Base-by-base conservation (phyloP, 1,284 basidiomycete genomes). In the Agaricales sp. region DNA sequence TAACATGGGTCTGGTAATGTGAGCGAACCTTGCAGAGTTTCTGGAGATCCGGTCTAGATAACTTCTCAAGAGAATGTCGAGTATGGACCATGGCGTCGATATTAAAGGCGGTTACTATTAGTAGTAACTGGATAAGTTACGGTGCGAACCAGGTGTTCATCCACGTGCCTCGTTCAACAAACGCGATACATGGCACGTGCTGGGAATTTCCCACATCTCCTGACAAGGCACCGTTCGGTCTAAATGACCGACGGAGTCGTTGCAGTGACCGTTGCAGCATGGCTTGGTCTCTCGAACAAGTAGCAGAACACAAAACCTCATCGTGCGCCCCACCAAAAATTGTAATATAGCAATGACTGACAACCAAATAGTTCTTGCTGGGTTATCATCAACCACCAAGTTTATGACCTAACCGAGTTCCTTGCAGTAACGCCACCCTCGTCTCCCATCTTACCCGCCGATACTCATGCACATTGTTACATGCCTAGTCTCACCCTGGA, bases 351-450 rank as follows among this genome's bases (percentile, higher is more conserved):
- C 23, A 18, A 21, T 24, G 45, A 41, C 45, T 52, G 46, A 45
- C 3, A 30, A 30, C 53, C 45, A 12, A 25, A 35, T 51, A 84
- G 82, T 44, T 83, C 81, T n/a, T 91, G 89, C 64, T 94, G 91
- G 92, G 85, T 95, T 53, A 82, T 94, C 57, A 87, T 93, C 53
- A 71, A 77, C 54, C 76, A 80, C 63, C 70, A 74, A 49, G 84
- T 89, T 18, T 90, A 87, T 64, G 86, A 89, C 67, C 85, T 94
- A 50, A 93, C 92, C 3, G 82, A 87, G 11, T 94, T 95, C 61
- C 67, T 95, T 26, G 4, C 20, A 6, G 44, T 45, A 24, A 45
- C 43, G 64, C 74, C 47, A 84, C 83, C 54, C 44, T 20, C 26
- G 45, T 43, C 49, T 39, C 30, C 39, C 47, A 16, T 46, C 26